Percentiles rank a stretch among this genome's conserved stretches.
phyloP scores from a whole-genome alignment of 1,284 basidiomycete genomes.

The Chondrostereum purpureum region DNA sequence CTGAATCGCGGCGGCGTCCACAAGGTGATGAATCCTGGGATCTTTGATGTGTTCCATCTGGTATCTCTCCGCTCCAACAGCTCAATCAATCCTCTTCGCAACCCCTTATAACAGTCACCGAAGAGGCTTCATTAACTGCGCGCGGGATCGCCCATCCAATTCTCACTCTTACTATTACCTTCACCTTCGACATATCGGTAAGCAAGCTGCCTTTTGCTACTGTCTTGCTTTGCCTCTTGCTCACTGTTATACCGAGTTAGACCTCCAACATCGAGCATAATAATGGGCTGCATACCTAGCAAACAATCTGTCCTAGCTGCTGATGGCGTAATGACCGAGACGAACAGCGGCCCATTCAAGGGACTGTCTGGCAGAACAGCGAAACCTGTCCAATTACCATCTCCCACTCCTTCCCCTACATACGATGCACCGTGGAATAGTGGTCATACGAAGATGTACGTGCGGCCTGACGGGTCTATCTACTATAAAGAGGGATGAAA shows the following conservation, averaged over 20 bases:
- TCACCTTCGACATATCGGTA: not conserved
- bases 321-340: constrained; percentile 1
- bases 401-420: not conserved
- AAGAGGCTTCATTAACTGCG: not conserved
- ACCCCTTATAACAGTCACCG: not conserved
- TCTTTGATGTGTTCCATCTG: no score
- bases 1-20: no score
- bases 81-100: constrained; percentile 1
- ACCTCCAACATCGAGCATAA: not conserved
- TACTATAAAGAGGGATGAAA: constrained; percentile 2
- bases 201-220: not conserved
- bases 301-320: constrained; percentile 22
- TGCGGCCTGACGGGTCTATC: constrained; percentile 8
- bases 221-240: not conserved
- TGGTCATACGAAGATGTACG: constrained; percentile 9
- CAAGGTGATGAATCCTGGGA: no score
- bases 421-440: constrained; percentile 8
- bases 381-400: not conserved
- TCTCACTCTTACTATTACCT: not conserved
- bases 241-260: not conserved
- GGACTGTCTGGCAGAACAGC: not conserved
- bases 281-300: constrained; percentile 40
- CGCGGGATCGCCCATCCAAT: not conserved
- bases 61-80: no score
- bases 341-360: not conserved